Evolutionary conservation across 768 basidiomycete species (phyloP), one percentile per base, ranked within the genome.

Genomic region (Fibroporia radiculosa): DNA sequence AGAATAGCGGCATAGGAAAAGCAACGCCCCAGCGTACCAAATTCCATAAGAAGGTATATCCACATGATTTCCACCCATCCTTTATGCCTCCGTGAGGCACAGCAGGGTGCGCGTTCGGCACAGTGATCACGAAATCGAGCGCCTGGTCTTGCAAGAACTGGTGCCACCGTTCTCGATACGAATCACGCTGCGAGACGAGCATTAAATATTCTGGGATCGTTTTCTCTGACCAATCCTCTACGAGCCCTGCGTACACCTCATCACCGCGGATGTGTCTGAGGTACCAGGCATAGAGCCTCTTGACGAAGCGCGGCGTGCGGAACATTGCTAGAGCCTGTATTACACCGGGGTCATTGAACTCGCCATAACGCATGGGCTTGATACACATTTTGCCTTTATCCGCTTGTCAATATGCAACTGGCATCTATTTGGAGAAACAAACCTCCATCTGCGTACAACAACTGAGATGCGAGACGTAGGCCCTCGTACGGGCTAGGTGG

Each of bases 1-100:
- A 14, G 33, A 13, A 29, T 4, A 16, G 18, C 3, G 42, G 28
- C 5, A 1, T 7, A 12, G 3, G 10, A 69, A 68, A 27, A 63
- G 29, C 29, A 35, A 35, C 7, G 6, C 34, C 16, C 34, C n/a
- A n/a, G n/a, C 72, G 45, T 46, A 73, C 71, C 37, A 72, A 56
- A 39, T 74, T 75, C 53, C 61, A 74, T 42, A 74, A 58, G 58
- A 69, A 67, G 7, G 56, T 56, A 44, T 64, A 60, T 4, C 57
- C 59, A 20, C 59, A 56, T 6, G 63, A 60, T 7, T 65, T 54
- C 42, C 66, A 51, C 2, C 64, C 66, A 27, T 60, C 56, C 41
- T 55, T 56, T 43, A 64, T 60, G 1, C 65, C 54, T 2, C 65
- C 61, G 26, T 64, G 40, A 3, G 71, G 70, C 13, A 69, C 60